Percentiles rank a stretch among this genome's conserved stretches.
phyloP scores from a whole-genome alignment of 805 yeast species.

The Torulaspora franciscae region DNA sequence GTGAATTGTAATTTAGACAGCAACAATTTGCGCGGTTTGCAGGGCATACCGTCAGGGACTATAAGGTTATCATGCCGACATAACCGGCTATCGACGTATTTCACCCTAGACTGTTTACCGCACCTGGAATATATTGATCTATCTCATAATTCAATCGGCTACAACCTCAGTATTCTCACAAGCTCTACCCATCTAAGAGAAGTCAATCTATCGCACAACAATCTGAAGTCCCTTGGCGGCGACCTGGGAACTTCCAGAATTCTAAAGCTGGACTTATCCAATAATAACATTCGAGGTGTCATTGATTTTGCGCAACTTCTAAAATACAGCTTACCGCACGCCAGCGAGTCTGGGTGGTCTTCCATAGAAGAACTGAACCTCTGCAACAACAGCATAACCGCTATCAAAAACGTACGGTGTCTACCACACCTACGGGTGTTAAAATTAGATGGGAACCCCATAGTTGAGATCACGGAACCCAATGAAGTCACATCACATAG shows the following conservation, averaged over 20 bases:
- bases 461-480: slow-evolving; percentile 13
- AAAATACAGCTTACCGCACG: slow-evolving; percentile 7
- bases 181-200: slow-evolving; percentile 18
- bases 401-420: slow-evolving; percentile 19
- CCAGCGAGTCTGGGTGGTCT: slow-evolving; percentile 16
- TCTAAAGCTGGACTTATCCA: slow-evolving; percentile 18
- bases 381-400: slow-evolving; percentile 22
- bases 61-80: slow-evolving; percentile 15
- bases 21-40: slow-evolving; percentile 22
- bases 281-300: slow-evolving; percentile 24
- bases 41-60: slow-evolving; percentile 19
- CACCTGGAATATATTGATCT: slow-evolving; percentile 25
- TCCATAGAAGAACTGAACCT: slow-evolving; percentile 25
- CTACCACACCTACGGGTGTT: slow-evolving; percentile 20
- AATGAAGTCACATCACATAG: neutral
- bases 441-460: slow-evolving; percentile 25
- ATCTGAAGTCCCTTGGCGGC: slow-evolving; percentile 21
- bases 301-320: slow-evolving; percentile 26
- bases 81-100: slow-evolving; percentile 20
- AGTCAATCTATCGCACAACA: slow-evolving; percentile 24
- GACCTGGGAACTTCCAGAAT: slow-evolving; percentile 17
- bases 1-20: slow-evolving; percentile 17
- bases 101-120: slow-evolving; percentile 16
- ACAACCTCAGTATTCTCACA: slow-evolving; percentile 16
- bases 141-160: slow-evolving; percentile 18